These are phyloP conservation scores for Knoxia roxburghii DNA, from an alignment of 257 asterid species.

Conservation along the genomic window DNA sequence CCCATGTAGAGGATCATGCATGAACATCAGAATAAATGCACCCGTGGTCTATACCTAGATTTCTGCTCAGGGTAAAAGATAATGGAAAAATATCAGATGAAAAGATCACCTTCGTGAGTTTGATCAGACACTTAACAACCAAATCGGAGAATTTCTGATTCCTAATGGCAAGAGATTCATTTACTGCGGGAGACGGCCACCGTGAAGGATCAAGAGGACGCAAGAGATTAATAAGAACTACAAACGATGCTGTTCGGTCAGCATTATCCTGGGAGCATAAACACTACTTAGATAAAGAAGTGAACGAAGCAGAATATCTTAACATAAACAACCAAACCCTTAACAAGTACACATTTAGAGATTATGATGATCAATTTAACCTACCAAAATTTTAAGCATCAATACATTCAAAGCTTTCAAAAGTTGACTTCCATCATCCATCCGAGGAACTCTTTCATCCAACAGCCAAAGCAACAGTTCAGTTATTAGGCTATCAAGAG, in stretches of 20 bases:
- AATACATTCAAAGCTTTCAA: constrained; percentile 93
- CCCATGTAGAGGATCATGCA: too few species aligned
- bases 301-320: constrained; percentile 10
- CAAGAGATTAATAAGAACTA: constrained; percentile 83
- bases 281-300: constrained; percentile 19
- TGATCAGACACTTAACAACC: constrained; percentile 95
- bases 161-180: constrained; percentile 63
- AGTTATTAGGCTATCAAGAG: constrained; percentile 84
- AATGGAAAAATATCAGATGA: constrained; percentile 2
- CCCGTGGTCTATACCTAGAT: not conserved
- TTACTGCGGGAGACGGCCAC: constrained; percentile 90
- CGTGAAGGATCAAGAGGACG: constrained; percentile 94
- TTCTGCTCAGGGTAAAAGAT: not conserved
- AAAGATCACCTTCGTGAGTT: constrained; percentile 80
- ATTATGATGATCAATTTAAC: constrained; percentile 2
- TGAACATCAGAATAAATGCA: not conserved
- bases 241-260: constrained; percentile 89
- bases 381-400: constrained; percentile 94
- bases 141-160: constrained; percentile 96
- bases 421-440: constrained; percentile 99
- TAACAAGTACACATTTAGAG: not conserved
- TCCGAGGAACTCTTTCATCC: constrained; percentile 94
- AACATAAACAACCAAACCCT: not conserved
- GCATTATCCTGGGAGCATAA: constrained; percentile 72
- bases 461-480: constrained; percentile 97